Base-by-base conservation (phyloP, 768 basidiomycete species). In the Mycena galericulata region DNA sequence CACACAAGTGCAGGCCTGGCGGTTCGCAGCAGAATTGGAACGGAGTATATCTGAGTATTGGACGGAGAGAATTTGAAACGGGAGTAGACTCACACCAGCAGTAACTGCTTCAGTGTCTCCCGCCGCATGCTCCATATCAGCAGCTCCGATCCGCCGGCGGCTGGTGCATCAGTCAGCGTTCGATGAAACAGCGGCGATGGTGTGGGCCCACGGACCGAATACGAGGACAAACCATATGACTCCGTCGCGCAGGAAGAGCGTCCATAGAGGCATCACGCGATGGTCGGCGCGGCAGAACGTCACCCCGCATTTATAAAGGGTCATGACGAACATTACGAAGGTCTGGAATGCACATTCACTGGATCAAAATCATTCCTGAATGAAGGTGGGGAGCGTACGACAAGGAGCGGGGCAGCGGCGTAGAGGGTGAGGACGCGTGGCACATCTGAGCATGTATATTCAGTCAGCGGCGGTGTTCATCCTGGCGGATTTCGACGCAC, bases 241-340 rank as follows among this genome's bases (percentile, higher is more conserved):
- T 30, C 63, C 63, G 40, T 65, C 63, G 29, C 63, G 63, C 12
- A 57, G 63, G 46, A 65, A 65, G 20, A 65, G 46, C 36, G 15
- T 46, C 63, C 63, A 65, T 4, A 65, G 14, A 2, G 63, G 63
- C 63, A 65, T 65, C 1, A 22, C 34, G 24, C 55, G 54, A 32
- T 50, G 55, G 36, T 65, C 54, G 20, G 8, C 32, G 0, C 43
- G 46, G 46, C 50, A 65, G 11, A 65, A 9, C 0, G 63, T 65
- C 15, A 29, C 26, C 3, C 38, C 26, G 46, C 55, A 65, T 50
- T 57, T 57, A 17, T 65, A 65, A 17, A 65, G 45, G 18, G 63
- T 65, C 63, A 57, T 65, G 3, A 36, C 46, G 36, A 65, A 65
- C 63, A 65, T 65, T 20, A 57, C 40, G 63, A 65, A 57, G 3